phyloP scores from a whole-genome alignment of 208 protist species.

The Trypanosomatidae sp. region DNA sequence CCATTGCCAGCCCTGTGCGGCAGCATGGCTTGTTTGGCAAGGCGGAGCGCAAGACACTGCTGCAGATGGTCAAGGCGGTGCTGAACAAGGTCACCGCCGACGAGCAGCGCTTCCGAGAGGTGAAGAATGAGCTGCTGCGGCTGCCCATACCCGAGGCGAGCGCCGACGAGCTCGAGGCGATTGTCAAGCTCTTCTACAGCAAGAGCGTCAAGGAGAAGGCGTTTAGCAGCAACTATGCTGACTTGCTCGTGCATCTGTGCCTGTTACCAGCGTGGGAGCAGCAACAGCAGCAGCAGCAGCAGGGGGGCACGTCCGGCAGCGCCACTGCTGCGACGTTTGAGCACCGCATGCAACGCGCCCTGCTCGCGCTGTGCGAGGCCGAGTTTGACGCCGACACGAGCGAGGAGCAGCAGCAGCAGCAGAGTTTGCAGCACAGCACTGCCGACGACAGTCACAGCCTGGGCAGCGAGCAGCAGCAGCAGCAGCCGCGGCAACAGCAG shows the following conservation, averaged over 20 bases:
- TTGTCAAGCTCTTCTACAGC: slow-evolving; percentile 66
- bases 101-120: slow-evolving; percentile 56
- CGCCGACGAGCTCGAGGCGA: slow-evolving; percentile 40
- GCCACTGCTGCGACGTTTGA: slow-evolving; percentile 49
- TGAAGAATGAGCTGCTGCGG: slow-evolving; percentile 73
- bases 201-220: slow-evolving; percentile 68
- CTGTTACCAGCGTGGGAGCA: no score
- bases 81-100: slow-evolving; percentile 81
- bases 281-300: slow-evolving; percentile 7
- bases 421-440: slow-evolving; percentile 1
- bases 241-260: slow-evolving; percentile 53
- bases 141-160: slow-evolving; percentile 73
- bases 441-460: no score
- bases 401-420: slow-evolving; percentile 1
- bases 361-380: slow-evolving; percentile 48
- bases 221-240: slow-evolving; percentile 61
- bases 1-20: slow-evolving; percentile 22
- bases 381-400: slow-evolving; percentile 33
- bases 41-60: slow-evolving; percentile 48
- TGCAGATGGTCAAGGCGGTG: slow-evolving; percentile 63
- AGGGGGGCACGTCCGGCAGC: slow-evolving; percentile 36
- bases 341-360: slow-evolving; percentile 47
- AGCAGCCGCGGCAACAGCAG: no score
- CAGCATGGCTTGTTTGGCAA: slow-evolving; percentile 62
- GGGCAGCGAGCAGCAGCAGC: no score